These are phyloP conservation scores for Vanilla planifolia DNA, from an alignment of 106 monocot species.

Conservation along the genomic window DNA sequence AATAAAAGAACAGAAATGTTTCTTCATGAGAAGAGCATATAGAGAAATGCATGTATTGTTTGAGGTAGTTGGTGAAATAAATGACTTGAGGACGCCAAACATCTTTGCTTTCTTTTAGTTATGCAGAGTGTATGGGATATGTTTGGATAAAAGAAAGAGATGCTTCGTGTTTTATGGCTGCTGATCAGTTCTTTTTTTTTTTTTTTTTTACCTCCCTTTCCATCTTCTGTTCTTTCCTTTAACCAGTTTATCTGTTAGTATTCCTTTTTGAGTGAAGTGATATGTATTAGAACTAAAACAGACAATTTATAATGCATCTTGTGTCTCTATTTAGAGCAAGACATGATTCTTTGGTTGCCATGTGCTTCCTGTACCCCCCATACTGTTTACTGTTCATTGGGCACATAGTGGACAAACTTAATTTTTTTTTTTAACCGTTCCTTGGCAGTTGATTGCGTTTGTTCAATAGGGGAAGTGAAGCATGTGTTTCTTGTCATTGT, in stretches of 20 bases:
- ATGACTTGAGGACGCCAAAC: too few species aligned
- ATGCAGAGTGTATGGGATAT: background rate
- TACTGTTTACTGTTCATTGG: background rate
- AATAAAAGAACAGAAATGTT: too few species aligned
- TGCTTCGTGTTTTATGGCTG: background rate
- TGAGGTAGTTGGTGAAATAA: too few species aligned
- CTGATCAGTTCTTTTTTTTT: background rate
- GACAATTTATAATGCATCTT: background rate
- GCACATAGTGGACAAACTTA: background rate
- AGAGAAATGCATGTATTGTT: too few species aligned
- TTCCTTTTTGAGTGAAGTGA: background rate
- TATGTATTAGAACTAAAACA: background rate
- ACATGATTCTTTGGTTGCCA: conserved; percentile 4
- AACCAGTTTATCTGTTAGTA: too few species aligned
- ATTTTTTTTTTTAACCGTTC: background rate
- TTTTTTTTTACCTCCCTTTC: background rate
- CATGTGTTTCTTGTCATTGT: background rate
- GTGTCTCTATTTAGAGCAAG: background rate
- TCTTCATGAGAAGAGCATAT: too few species aligned
- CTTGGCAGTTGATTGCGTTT: background rate
- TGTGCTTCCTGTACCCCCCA: background rate
- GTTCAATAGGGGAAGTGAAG: background rate
- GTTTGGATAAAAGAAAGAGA: background rate
- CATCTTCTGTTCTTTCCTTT: too few species aligned
- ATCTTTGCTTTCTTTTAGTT: background rate